A percentile compares a stretch with the other conserved stretches of the same genome.
phyloP scores from a whole-genome alignment of 2,329 filamentous ascomycete species.

The Xylaria digitata region DNA sequence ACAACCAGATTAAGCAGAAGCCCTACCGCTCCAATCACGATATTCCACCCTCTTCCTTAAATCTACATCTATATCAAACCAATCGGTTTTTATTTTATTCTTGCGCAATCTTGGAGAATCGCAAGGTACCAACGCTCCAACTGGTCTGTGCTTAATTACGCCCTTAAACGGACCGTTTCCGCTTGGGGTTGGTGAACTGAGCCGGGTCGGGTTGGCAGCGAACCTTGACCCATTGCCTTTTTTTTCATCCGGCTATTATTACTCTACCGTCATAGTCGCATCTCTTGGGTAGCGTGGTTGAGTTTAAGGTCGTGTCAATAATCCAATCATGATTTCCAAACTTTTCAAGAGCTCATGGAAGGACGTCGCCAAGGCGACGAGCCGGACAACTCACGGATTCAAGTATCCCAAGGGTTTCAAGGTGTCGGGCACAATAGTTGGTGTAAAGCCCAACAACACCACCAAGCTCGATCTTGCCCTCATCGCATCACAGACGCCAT shows the following conservation, averaged over 20 bases:
- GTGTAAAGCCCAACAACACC: conserved; percentile 93
- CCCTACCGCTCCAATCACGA: conserved; percentile 10
- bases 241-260: conserved; percentile 17
- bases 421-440: conserved; percentile 87
- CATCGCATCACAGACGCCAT: conserved; percentile 86
- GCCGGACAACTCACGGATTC: conserved; percentile 87
- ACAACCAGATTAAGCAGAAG: not conserved
- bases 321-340: conserved; percentile 30
- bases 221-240: not conserved
- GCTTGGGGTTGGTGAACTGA: conserved; percentile 26
- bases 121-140: conserved; percentile 18
- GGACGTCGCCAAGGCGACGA: conserved; percentile 52
- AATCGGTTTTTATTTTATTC: conserved; percentile 9
- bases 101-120: not conserved
- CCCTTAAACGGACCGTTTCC: conserved; percentile 25
- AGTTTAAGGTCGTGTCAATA: conserved; percentile 1
- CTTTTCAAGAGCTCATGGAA: conserved; percentile 34
- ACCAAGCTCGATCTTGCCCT: conserved; percentile 91
- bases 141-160: conserved; percentile 33
- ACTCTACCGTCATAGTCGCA: conserved; percentile 1
- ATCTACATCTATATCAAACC: not conserved
- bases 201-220: conserved; percentile 8
- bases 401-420: conserved; percentile 92
- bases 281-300: conserved; percentile 17
- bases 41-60: conserved; percentile 5